Percentiles rank a stretch among this genome's conserved stretches.
Conservation (phyloP, 768 basidiomycete species). For the Kwoniella heveanensis region DNA sequence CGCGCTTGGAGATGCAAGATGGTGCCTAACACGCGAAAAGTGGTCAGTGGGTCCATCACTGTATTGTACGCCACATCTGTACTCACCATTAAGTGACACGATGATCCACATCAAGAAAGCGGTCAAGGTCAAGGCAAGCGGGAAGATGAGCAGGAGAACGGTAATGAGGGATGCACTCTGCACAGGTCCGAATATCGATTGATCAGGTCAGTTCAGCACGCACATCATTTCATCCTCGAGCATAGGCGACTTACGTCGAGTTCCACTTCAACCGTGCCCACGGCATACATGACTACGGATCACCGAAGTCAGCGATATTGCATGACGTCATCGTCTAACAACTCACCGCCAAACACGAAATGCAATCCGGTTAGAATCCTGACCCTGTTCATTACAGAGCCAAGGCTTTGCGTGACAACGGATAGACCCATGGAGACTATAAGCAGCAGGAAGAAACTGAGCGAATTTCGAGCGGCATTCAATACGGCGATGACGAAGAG, state of each 20-base stretch:
- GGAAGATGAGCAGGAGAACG: slow-evolving; percentile 86
- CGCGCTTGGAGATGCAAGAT: slow-evolving; percentile 80
- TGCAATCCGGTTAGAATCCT: slow-evolving; percentile 79
- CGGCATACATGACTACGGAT: slow-evolving; percentile 75
- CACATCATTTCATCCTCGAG: too few species aligned
- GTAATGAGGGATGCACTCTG: slow-evolving; percentile 74
- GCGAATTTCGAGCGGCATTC: slow-evolving; percentile 86
- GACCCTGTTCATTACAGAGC: slow-evolving; percentile 78
- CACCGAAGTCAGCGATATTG: not conserved
- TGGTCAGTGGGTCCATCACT: not conserved
- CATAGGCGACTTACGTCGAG: slow-evolving; percentile 64
- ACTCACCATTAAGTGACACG: slow-evolving; percentile 78
- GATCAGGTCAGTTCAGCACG: too few species aligned
- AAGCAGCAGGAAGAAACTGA: slow-evolving; percentile 92
- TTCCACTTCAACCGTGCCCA: slow-evolving; percentile 91
- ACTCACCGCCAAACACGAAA: slow-evolving; percentile 89
- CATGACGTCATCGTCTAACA: not conserved
- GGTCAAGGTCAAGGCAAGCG: slow-evolving; percentile 91
- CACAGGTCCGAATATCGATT: not conserved
- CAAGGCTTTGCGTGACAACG: slow-evolving; percentile 86
- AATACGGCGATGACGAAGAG: slow-evolving; percentile 89
- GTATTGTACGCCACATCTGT: not conserved
- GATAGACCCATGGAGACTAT: slow-evolving; percentile 90
- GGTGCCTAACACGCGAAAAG: slow-evolving; percentile 68
- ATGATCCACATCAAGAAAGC: slow-evolving; percentile 96